Conservation (phyloP, 2,329 filamentous ascomycete species). For the Ascochyta rabiei region DNA sequence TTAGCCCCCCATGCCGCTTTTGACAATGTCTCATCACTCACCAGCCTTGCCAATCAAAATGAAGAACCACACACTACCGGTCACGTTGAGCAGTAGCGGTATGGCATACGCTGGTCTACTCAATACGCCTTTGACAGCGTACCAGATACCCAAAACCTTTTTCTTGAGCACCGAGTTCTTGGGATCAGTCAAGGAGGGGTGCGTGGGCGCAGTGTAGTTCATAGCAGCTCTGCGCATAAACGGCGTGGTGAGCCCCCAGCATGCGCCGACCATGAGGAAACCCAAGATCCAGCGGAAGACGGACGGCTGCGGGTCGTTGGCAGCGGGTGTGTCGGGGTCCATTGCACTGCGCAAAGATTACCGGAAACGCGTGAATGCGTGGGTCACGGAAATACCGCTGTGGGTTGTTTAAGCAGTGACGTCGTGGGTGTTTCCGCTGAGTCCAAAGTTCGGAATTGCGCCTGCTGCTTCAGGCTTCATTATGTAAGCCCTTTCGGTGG, state of each 20-base stretch:
- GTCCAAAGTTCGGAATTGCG: not conserved
- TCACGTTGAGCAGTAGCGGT: slow-evolving; percentile 84
- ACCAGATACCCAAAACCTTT: slow-evolving; percentile 69
- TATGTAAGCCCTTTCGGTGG: not conserved
- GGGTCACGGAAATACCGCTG: no score
- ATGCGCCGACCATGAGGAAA: slow-evolving; percentile 88
- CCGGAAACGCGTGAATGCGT: not conserved
- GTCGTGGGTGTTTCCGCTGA: slow-evolving; percentile 1
- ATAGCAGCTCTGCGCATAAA: slow-evolving; percentile 89
- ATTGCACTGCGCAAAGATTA: slow-evolving; percentile 18
- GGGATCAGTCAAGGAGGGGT: slow-evolving; percentile 42
- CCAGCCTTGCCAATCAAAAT: slow-evolving; percentile 89
- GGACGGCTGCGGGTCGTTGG: slow-evolving; percentile 42
- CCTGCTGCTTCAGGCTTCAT: not conserved
- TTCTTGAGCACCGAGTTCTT: slow-evolving; percentile 65
- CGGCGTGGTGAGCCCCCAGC: slow-evolving; percentile 87
- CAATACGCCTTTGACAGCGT: slow-evolving; percentile 78
- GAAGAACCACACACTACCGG: slow-evolving; percentile 96
- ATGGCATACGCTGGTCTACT: slow-evolving; percentile 82
- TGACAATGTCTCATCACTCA: slow-evolving; percentile 53
- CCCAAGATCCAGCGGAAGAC: slow-evolving; percentile 83
- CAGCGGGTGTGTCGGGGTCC: slow-evolving; percentile 39
- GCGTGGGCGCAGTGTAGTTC: slow-evolving; percentile 65
- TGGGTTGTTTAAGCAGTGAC: not conserved
- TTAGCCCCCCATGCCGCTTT: slow-evolving; percentile 7